Percentiles rank a stretch among this genome's conserved stretches.
Evolutionary conservation across 1,284 basidiomycete genomes (phyloP).

Genomic region (Phylloporus sp.): DNA sequence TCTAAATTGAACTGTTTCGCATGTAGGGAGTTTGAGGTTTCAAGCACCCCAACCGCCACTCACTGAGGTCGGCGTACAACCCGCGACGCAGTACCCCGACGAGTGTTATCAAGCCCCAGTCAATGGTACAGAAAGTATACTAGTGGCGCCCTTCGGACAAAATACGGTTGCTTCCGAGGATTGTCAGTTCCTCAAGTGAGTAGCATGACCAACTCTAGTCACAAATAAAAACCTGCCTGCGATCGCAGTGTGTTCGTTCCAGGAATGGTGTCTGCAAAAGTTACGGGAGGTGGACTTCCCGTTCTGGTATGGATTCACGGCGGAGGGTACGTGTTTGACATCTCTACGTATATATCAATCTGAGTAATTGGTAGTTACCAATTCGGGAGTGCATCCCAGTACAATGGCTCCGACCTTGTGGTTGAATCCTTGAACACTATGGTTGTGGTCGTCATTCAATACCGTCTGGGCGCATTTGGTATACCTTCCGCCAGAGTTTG

Average conservation of each 20-base stretch:
- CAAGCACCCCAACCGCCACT: conserved; percentile 23
- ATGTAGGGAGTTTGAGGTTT: conserved; percentile 24
- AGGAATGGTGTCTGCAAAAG: not conserved
- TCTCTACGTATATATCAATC: not conserved
- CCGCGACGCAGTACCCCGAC: conserved; percentile 23
- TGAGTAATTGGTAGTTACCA: conserved; percentile 9
- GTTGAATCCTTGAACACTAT: conserved; percentile 34
- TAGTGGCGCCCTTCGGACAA: not conserved
- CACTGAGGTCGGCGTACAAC: conserved; percentile 12
- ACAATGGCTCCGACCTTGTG: conserved; percentile 28
- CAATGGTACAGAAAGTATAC: conserved; percentile 13
- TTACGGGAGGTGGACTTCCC: not conserved
- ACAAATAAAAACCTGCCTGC: not conserved
- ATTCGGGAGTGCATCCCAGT: conserved; percentile 12
- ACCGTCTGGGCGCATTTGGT: conserved; percentile 34
- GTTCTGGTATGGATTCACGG: not conserved
- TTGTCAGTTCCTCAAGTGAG: not conserved
- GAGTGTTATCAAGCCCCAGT: conserved; percentile 20
- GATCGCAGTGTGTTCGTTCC: not conserved
- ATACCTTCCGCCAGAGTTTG: not conserved
- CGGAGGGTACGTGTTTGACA: not conserved
- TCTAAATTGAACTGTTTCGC: too few relatives aligned
- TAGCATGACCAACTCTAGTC: not conserved
- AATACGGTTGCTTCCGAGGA: not conserved
- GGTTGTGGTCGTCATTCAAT: conserved; percentile 49